Percentiles rank a stretch among this genome's conserved stretches.
phyloP scores from a whole-genome alignment of 2,329 filamentous ascomycete species.

The Phoma herbarum region DNA sequence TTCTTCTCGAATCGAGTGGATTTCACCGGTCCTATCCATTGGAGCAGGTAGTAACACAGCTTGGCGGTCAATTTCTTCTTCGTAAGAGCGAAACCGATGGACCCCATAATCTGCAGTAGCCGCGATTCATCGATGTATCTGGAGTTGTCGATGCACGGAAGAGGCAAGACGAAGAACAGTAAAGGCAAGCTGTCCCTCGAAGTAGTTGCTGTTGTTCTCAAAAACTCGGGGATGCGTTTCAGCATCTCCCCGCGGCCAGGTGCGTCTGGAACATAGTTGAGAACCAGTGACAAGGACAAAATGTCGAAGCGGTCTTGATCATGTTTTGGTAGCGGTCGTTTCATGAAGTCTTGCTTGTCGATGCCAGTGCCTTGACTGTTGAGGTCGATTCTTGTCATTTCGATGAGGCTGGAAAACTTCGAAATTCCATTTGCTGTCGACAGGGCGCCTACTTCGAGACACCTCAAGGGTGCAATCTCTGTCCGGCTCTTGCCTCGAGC shows the following conservation, averaged over 20 bases:
- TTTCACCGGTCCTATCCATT: slow-evolving; percentile 52
- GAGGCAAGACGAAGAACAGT: slow-evolving; percentile 88
- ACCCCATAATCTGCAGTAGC: slow-evolving; percentile 76
- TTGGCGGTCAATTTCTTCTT: slow-evolving; percentile 80
- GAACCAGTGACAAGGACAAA: slow-evolving; percentile 87
- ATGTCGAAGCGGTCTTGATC: slow-evolving; percentile 79
- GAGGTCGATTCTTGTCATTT: slow-evolving; percentile 85
- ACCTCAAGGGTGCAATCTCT: slow-evolving; percentile 56
- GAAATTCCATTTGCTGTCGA: slow-evolving; percentile 88
- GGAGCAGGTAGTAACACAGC: slow-evolving; percentile 90
- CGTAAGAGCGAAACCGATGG: slow-evolving; percentile 74
- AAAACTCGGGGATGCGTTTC: slow-evolving; percentile 46
- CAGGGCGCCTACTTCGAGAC: slow-evolving; percentile 90
- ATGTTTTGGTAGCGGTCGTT: slow-evolving; percentile 73
- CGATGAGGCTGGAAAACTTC: slow-evolving; percentile 68
- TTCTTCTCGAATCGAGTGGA: slow-evolving; percentile 69
- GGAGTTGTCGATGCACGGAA: slow-evolving; percentile 88
- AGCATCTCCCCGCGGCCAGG: slow-evolving; percentile 84
- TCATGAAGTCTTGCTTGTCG: slow-evolving; percentile 91
- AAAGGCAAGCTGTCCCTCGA: slow-evolving; percentile 59
- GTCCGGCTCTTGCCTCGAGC: slow-evolving; percentile 11
- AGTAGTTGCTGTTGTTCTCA: slow-evolving; percentile 27
- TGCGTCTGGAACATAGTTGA: slow-evolving; percentile 91
- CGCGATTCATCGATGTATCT: slow-evolving; percentile 81
- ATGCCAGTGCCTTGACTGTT: slow-evolving; percentile 87